phyloP scores from a whole-genome alignment of 2,329 filamentous ascomycete species.

The Aspergillus sp. region DNA sequence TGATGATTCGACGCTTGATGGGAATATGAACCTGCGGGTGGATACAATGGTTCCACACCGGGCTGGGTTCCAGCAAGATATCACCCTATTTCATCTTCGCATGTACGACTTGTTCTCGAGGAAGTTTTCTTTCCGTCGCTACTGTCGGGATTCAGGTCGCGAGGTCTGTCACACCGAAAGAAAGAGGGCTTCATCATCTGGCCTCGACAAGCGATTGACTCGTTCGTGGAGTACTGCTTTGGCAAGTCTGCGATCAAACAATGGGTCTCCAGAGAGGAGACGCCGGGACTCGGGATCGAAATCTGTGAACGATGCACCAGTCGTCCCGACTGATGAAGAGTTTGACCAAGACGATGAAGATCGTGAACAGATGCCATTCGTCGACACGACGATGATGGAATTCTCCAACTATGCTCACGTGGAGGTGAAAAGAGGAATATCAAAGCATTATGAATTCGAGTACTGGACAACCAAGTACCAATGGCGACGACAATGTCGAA shows the following conservation, averaged over 20 bases:
- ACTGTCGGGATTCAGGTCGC: conserved; percentile 85
- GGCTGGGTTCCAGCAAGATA: conserved; percentile 54
- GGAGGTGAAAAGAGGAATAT: conserved; percentile 64
- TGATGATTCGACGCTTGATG: conserved; percentile 82
- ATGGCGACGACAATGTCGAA: conserved; percentile 70
- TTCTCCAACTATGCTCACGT: conserved; percentile 97
- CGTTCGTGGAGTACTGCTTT: conserved; percentile 56
- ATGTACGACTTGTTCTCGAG: conserved; percentile 86
- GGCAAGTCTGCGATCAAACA: conserved; percentile 48
- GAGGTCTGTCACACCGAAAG: conserved; percentile 82
- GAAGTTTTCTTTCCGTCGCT: conserved; percentile 84
- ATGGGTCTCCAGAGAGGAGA: conserved; percentile 31
- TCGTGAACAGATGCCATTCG: conserved; percentile 42
- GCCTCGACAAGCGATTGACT: conserved; percentile 44
- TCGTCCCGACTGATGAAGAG: conserved; percentile 12
- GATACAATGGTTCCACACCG: conserved; percentile 63
- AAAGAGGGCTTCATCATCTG: conserved; percentile 50
- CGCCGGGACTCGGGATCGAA: conserved; percentile 56
- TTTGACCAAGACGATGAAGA: conserved; percentile 8
- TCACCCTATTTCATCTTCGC: conserved; percentile 83
- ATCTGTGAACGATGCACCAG: conserved; percentile 38
- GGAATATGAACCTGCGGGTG: conserved; percentile 92
- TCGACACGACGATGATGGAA: conserved; percentile 79
- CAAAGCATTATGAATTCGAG: conserved; percentile 80
- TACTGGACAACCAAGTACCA: conserved; percentile 85